phyloP scores from a whole-genome alignment of 306 rosid genomes.

The Lithocarpus polystachyus region DNA sequence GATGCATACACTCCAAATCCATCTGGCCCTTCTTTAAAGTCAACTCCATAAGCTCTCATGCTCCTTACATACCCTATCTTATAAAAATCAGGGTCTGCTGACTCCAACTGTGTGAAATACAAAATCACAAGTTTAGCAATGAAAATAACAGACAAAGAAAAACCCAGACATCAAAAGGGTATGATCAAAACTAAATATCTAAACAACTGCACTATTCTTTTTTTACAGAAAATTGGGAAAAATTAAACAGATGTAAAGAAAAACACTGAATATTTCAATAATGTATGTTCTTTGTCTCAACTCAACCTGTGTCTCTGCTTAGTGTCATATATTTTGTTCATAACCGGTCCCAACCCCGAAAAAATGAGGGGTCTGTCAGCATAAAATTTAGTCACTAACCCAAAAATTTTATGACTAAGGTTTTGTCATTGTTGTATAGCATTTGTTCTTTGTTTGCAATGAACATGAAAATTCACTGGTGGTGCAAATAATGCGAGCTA shows the following conservation, averaged over 20 bases:
- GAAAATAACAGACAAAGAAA: background rate
- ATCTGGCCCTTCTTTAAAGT: conserved; percentile 88
- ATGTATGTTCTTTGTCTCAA: no score
- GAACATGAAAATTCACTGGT: background rate
- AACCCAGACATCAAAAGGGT: background rate
- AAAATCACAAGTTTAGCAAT: background rate
- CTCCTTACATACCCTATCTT: conserved; percentile 81
- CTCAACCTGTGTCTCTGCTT: no score
- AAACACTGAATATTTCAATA: no score
- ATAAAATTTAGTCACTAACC: no score
- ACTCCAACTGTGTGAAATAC: conserved; percentile 58
- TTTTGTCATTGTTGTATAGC: background rate
- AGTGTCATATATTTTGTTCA: no score
- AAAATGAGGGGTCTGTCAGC: no score
- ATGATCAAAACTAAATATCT: background rate
- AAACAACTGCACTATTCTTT: background rate
- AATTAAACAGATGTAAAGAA: no score
- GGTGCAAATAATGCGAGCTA: background rate
- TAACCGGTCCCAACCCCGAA: no score
- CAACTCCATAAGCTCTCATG: conserved; percentile 91
- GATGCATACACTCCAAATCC: conserved; percentile 98
- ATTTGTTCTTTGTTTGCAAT: background rate
- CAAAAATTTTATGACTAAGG: no score
- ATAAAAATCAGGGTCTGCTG: conserved; percentile 94
- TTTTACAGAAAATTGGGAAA: no score